These are phyloP conservation scores for Dothideomycetes sp. DNA, from an alignment of 2,329 filamentous ascomycete genomes.

Conservation along the genomic window DNA sequence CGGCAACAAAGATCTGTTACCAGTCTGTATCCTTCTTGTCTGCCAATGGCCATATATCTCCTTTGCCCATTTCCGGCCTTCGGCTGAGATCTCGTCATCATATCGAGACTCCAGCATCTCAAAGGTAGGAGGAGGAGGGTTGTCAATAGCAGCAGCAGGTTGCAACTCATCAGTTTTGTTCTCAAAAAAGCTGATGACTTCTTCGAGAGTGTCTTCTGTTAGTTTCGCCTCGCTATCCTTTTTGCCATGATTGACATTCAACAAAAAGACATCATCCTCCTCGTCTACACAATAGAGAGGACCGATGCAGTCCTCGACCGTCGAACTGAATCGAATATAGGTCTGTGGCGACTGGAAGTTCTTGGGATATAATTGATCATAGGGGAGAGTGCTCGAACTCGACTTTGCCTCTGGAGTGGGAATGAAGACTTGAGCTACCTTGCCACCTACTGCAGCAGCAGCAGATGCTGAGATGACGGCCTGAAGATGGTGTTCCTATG, in stretches of 20 bases:
- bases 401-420: conserved; percentile 53
- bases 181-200: conserved; percentile 90
- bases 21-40: conserved; percentile 50
- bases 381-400: conserved; percentile 57
- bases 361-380: conserved; percentile 77
- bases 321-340: conserved; percentile 96
- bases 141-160: conserved; percentile 83
- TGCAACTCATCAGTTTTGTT: conserved; percentile 73
- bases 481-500: conserved; percentile 92
- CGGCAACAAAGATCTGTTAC: conserved; percentile 65
- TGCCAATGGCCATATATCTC: conserved; percentile 88
- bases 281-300: conserved; percentile 89
- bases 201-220: conserved; percentile 85
- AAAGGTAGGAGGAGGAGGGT: conserved; percentile 59
- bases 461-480: conserved; percentile 60
- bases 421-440: conserved; percentile 53
- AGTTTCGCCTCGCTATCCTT: conserved; percentile 45
- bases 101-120: conserved; percentile 52
- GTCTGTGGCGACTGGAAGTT: conserved; percentile 75
- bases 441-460: conserved; percentile 43
- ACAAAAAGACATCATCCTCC: conserved; percentile 79
- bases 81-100: conserved; percentile 40
- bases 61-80: conserved; percentile 53
- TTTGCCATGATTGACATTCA: conserved; percentile 69
- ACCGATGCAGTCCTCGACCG: conserved; percentile 88